phyloP scores from a whole-genome alignment of 257 asterid genomes.

The Haberlea rhodopensis region DNA sequence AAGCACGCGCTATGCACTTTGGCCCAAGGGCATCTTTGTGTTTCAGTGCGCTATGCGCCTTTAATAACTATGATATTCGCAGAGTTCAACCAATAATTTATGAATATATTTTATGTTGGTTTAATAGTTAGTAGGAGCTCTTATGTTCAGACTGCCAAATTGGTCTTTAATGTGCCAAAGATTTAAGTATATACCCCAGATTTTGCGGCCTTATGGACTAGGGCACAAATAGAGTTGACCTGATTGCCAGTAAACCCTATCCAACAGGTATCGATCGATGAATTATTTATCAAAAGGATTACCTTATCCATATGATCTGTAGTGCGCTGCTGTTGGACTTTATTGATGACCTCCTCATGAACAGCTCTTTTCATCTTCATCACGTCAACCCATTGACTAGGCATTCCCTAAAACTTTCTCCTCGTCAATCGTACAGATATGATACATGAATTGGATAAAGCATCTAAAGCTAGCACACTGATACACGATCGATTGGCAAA shows the following conservation, averaged over 20 bases:
- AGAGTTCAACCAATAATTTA: no score
- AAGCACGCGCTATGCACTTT: no score
- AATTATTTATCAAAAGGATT: slow-evolving; percentile 23
- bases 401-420: slow-evolving; percentile 40
- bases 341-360: slow-evolving; percentile 87
- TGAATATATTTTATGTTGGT: no score
- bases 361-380: slow-evolving; percentile 88
- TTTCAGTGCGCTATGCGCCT: no score
- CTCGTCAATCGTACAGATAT: slow-evolving; percentile 22
- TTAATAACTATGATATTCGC: no score
- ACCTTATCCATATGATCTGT: slow-evolving; percentile 51
- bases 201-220: not conserved
- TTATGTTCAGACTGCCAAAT: not conserved
- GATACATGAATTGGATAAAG: not conserved
- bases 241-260: not conserved
- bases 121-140: no score
- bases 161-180: not conserved
- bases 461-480: slow-evolving; percentile 1
- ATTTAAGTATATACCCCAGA: no score
- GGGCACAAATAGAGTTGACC: not conserved
- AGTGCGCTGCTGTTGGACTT: slow-evolving; percentile 63
- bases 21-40: no score
- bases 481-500: not conserved
- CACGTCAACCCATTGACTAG: slow-evolving; percentile 72
- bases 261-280: not conserved